phyloP scores from a whole-genome alignment of 2,329 filamentous ascomycete species.

The Corniculantispora saksenae region DNA sequence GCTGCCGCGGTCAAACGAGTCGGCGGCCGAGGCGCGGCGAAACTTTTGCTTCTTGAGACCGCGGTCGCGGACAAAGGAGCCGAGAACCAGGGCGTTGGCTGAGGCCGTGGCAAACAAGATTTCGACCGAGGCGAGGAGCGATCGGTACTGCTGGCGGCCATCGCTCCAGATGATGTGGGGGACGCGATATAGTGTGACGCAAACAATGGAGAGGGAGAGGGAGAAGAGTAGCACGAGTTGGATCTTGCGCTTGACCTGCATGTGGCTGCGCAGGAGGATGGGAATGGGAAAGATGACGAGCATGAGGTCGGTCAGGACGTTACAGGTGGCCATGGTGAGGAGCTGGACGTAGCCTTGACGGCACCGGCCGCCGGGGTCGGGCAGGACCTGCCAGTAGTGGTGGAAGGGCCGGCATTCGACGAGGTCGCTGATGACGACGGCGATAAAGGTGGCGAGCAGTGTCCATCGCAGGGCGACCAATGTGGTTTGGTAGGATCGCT shows the following conservation, averaged over 20 bases:
- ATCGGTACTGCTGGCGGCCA: slow-evolving; percentile 82
- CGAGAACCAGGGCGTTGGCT: slow-evolving; percentile 85
- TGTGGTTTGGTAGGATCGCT: slow-evolving; percentile 70
- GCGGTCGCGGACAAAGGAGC: slow-evolving; percentile 87
- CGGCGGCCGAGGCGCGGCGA: slow-evolving; percentile 62
- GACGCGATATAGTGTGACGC: slow-evolving; percentile 78
- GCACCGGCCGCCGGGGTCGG: slow-evolving; percentile 83
- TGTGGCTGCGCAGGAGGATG: slow-evolving; percentile 77
- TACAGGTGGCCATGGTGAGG: slow-evolving; percentile 84
- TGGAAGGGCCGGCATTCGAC: slow-evolving; percentile 77
- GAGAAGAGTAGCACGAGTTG: slow-evolving; percentile 81
- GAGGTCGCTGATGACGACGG: slow-evolving; percentile 77
- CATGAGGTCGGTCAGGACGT: slow-evolving; percentile 84
- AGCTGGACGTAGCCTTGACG: slow-evolving; percentile 86
- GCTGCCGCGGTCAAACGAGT: slow-evolving; percentile 58
- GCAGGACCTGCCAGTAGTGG: slow-evolving; percentile 79
- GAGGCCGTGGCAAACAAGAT: slow-evolving; percentile 85
- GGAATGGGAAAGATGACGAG: slow-evolving; percentile 88
- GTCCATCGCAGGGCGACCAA: slow-evolving; percentile 74
- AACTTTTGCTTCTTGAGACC: slow-evolving; percentile 89
- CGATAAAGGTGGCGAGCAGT: slow-evolving; percentile 76
- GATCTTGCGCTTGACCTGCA: slow-evolving; percentile 75
- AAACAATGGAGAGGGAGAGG: slow-evolving; percentile 77
- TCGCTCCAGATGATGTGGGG: slow-evolving; percentile 69
- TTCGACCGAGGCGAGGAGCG: slow-evolving; percentile 85